A percentile compares a stretch with the other conserved stretches of the same genome.
These are phyloP conservation scores for Arthroderma sp. DNA, from an alignment of 2,329 filamentous ascomycete genomes.

Conservation along the genomic window DNA sequence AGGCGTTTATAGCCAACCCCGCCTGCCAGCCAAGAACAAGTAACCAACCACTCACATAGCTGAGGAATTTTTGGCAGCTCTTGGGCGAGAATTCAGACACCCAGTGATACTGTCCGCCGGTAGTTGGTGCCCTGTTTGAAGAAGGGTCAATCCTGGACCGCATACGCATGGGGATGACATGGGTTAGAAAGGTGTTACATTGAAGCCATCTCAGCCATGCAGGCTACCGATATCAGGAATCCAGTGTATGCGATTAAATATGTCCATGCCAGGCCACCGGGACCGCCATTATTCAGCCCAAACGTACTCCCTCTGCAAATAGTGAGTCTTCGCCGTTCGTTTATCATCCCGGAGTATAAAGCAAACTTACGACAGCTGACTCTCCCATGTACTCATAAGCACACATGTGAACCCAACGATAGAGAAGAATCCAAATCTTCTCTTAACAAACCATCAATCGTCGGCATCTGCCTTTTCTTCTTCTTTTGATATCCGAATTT, in stretches of 20 bases:
- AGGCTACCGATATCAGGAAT: conserved; percentile 24
- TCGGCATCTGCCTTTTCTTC: too few species aligned
- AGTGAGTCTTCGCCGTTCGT: too few species aligned
- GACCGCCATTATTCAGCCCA: conserved; percentile 25
- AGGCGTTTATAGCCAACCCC: conserved; percentile 15
- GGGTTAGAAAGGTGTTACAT: conserved; percentile 20
- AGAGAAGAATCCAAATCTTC: too few species aligned
- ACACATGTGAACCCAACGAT: too few species aligned
- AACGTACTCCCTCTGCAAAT: conserved; percentile 14
- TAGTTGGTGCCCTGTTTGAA: conserved; percentile 24
- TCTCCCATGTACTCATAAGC: too few species aligned
- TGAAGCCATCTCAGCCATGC: conserved; percentile 31
- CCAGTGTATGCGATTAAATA: conserved; percentile 22
- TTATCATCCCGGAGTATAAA: too few species aligned
- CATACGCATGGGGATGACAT: neutral
- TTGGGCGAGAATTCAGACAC: conserved; percentile 33
- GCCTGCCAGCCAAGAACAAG: conserved; percentile 19
- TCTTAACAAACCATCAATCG: too few species aligned
- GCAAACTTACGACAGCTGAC: too few species aligned
- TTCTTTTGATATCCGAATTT: too few species aligned
- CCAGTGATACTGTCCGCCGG: conserved; percentile 30
- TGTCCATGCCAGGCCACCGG: conserved; percentile 26
- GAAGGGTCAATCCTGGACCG: neutral
- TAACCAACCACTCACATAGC: conserved; percentile 27
- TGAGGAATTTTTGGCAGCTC: conserved; percentile 29